phyloP scores from a whole-genome alignment of 108 stramenopile genomes.

The Nitzschia putrida region DNA sequence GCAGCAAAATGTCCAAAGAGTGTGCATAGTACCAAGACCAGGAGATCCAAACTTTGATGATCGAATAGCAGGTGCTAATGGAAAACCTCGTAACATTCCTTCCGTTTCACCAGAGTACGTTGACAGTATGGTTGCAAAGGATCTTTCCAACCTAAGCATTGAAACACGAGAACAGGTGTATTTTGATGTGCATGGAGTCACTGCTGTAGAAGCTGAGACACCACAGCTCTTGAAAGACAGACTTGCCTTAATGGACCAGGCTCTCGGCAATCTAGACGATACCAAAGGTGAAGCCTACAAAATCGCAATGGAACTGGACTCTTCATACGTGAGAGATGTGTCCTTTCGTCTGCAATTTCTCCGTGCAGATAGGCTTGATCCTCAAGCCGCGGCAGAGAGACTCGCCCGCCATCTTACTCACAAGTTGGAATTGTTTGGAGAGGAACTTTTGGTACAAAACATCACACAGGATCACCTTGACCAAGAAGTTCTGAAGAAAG shows the following conservation, averaged over 20 bases:
- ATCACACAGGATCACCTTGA: constrained; percentile 13
- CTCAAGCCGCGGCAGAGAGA: constrained; percentile 7
- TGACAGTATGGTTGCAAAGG: constrained; percentile 10
- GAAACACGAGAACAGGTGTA: constrained; percentile 19
- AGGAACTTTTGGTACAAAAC: constrained; percentile 8
- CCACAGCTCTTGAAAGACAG: not conserved
- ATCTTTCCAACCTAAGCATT: not conserved
- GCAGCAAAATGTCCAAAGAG: too few relatives aligned
- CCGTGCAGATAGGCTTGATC: constrained; percentile 36
- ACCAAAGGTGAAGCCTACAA: constrained; percentile 12
- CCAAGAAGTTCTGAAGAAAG: constrained; percentile 6
- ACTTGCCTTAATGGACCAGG: not conserved
- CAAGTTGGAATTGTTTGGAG: constrained; percentile 26
- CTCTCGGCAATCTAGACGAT: not conserved
- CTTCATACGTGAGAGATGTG: constrained; percentile 16
- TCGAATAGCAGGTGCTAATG: too few relatives aligned
- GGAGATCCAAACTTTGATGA: too few relatives aligned
- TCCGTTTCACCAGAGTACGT: not conserved
- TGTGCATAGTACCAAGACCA: too few relatives aligned
- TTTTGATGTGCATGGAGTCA: constrained; percentile 8
- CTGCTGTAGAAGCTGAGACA: not conserved
- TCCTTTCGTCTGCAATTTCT: constrained; percentile 40
- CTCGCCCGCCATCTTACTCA: constrained; percentile 4
- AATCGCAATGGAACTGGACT: constrained; percentile 12
- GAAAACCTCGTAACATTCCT: too few relatives aligned